phyloP scores from a whole-genome alignment of 495 filamentous ascomycete genomes.

The Beverwykella pulmonaria region DNA sequence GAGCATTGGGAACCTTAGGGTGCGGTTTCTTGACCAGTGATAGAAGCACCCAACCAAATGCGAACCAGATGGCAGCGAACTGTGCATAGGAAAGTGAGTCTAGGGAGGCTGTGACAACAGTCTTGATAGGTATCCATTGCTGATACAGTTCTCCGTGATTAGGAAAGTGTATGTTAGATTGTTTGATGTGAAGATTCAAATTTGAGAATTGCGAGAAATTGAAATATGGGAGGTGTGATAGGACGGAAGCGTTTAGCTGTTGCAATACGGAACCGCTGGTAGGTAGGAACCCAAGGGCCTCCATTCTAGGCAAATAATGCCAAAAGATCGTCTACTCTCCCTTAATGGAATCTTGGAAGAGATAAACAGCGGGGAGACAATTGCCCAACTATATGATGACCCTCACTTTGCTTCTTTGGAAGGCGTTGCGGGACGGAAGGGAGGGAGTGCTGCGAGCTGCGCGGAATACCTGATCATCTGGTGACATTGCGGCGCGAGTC shows the following conservation, averaged over 20 bases:
- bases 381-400: conserved; percentile 13
- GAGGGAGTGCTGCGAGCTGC: neutral
- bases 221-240: conserved; percentile 7
- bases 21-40: neutral
- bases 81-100: conserved; percentile 4
- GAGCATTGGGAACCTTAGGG: conserved; percentile 1
- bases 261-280: neutral
- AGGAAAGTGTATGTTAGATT: conserved; percentile 9
- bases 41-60: neutral
- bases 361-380: neutral
- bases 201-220: neutral
- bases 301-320: neutral
- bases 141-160: conserved; percentile 12
- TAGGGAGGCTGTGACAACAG: neutral
- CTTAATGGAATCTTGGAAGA: neutral
- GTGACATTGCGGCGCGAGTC: conserved; percentile 2
- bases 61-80: neutral
- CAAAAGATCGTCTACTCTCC: neutral
- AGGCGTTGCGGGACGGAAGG: neutral
- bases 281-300: conserved; percentile 1
- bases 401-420: neutral
- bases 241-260: neutral
- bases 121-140: conserved; percentile 7
- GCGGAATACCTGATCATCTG: neutral
- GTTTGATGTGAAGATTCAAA: conserved; percentile 13